Percentiles rank a stretch among this genome's conserved stretches.
Evolutionary conservation across 495 filamentous ascomycete species (phyloP).

Genomic region (Margaritispora aquatica): DNA sequence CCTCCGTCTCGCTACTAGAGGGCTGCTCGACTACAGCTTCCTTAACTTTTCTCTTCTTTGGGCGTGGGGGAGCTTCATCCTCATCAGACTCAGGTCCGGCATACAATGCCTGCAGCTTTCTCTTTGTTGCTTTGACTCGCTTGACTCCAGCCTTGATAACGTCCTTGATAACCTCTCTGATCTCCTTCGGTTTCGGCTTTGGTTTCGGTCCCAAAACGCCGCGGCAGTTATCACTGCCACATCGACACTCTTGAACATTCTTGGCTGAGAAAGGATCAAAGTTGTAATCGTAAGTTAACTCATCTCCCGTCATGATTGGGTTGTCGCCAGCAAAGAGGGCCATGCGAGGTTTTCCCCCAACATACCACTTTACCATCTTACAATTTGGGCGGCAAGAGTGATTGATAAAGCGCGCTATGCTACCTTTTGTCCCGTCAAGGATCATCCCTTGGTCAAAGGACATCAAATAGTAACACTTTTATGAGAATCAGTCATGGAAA

Average conservation of each 20-base stretch:
- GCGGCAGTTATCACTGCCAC: slow-evolving; percentile 69
- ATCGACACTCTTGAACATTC: slow-evolving; percentile 78
- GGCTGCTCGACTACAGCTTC: slow-evolving; percentile 20
- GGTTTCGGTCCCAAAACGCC: slow-evolving; percentile 72
- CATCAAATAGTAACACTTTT: slow-evolving; percentile 94
- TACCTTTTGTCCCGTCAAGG: slow-evolving; percentile 92
- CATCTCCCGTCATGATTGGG: slow-evolving; percentile 87
- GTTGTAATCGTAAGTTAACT: slow-evolving; percentile 99
- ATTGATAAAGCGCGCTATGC: slow-evolving; percentile 95
- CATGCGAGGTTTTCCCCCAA: slow-evolving; percentile 93
- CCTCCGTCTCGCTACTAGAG: background rate
- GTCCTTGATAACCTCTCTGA: slow-evolving; percentile 26
- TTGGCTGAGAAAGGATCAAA: slow-evolving; percentile 85
- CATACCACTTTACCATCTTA: slow-evolving; percentile 94
- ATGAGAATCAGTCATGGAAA: background rate
- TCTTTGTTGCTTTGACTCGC: slow-evolving; percentile 35
- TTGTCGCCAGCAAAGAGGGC: slow-evolving; percentile 89
- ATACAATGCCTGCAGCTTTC: slow-evolving; percentile 30
- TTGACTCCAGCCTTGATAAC: slow-evolving; percentile 30
- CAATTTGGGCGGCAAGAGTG: slow-evolving; percentile 98
- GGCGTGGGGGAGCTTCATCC: slow-evolving; percentile 20
- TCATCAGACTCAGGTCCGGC: slow-evolving; percentile 10
- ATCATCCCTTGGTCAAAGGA: slow-evolving; percentile 98
- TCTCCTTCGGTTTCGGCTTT: slow-evolving; percentile 47
- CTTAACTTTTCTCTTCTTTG: slow-evolving; percentile 38